A percentile compares a stretch with the other conserved stretches of the same genome.
Conservation (phyloP, 83 land plant species). For the Picea mariana region DNA sequence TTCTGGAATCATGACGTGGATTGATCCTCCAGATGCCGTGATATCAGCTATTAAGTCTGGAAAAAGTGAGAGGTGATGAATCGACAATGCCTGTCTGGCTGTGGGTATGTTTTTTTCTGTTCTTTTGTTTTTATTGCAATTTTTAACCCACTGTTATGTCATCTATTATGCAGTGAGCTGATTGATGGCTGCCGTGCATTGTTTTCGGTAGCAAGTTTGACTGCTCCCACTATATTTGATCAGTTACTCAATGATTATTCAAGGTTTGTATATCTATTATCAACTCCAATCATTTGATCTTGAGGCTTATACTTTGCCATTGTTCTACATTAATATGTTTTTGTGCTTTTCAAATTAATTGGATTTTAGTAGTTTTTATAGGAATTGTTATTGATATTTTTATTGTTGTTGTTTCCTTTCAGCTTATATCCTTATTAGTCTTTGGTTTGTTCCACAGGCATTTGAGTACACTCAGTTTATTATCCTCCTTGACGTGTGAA, state of each 20-base stretch:
- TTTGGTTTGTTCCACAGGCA: conserved; percentile 47
- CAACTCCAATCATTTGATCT: background rate
- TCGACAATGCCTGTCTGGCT: background rate
- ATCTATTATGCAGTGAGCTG: conserved; percentile 75
- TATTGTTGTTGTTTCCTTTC: conserved; percentile 8
- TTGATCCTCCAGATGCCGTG: conserved; percentile 78
- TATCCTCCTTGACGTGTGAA: conserved; percentile 86
- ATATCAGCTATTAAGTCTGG: conserved; percentile 57
- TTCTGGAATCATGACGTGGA: conserved; percentile 71
- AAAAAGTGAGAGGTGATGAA: conserved; percentile 78
- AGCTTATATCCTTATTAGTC: background rate
- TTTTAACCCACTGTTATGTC: background rate
- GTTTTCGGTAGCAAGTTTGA: conserved; percentile 70
- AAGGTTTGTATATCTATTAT: background rate
- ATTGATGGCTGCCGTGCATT: conserved; percentile 96
- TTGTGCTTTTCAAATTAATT: background rate
- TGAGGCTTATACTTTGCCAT: background rate
- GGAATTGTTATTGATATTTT: background rate
- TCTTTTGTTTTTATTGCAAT: background rate
- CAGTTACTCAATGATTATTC: conserved; percentile 55
- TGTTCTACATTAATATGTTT: background rate
- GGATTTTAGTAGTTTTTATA: background rate
- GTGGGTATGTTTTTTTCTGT: background rate
- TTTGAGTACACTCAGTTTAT: conserved; percentile 65
- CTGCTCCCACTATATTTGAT: conserved; percentile 77